Conservation (phyloP, 2,329 filamentous ascomycete genomes). For the Phialophora tarda region DNA sequence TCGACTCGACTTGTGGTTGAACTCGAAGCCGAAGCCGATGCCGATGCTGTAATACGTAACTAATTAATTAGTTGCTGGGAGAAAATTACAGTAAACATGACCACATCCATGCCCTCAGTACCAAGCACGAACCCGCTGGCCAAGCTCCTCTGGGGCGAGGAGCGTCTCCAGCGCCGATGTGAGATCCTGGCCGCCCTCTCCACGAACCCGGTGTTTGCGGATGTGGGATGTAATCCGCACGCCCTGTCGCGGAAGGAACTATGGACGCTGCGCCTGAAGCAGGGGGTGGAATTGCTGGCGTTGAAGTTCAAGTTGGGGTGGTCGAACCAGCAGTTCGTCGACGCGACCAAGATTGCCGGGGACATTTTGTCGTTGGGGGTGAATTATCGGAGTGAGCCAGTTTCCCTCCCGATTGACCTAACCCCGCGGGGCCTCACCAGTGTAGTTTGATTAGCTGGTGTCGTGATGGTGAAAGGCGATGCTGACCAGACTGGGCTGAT, state of each 20-base stretch:
- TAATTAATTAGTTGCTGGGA: no score
- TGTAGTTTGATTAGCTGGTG: no score
- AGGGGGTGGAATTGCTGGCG: conserved; percentile 19
- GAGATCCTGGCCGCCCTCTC: conserved; percentile 12
- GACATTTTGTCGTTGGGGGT: conserved; percentile 3
- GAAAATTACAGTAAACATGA: conserved; percentile 5
- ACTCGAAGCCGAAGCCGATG: not conserved
- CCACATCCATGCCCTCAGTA: not conserved
- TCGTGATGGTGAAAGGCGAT: not conserved
- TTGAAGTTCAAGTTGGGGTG: conserved; percentile 25
- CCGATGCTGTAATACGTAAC: not conserved
- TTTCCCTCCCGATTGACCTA: not conserved
- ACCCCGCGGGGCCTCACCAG: not conserved
- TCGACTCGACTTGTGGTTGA: not conserved
- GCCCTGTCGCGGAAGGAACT: conserved; percentile 24
- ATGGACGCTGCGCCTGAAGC: conserved; percentile 23
- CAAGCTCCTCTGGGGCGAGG: conserved; percentile 19
- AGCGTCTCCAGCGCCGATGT: conserved; percentile 7
- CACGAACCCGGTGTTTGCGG: conserved; percentile 12
- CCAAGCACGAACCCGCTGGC: conserved; percentile 10
- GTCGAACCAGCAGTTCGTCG: conserved; percentile 23
- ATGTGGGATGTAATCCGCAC: conserved; percentile 7
- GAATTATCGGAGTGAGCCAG: conserved; percentile 17
- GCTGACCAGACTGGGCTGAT: not conserved
- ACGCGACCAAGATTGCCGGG: conserved; percentile 15